These are phyloP conservation scores for Cercophora newfieldiana DNA, from an alignment of 495 filamentous ascomycete genomes.

Conservation along the genomic window DNA sequence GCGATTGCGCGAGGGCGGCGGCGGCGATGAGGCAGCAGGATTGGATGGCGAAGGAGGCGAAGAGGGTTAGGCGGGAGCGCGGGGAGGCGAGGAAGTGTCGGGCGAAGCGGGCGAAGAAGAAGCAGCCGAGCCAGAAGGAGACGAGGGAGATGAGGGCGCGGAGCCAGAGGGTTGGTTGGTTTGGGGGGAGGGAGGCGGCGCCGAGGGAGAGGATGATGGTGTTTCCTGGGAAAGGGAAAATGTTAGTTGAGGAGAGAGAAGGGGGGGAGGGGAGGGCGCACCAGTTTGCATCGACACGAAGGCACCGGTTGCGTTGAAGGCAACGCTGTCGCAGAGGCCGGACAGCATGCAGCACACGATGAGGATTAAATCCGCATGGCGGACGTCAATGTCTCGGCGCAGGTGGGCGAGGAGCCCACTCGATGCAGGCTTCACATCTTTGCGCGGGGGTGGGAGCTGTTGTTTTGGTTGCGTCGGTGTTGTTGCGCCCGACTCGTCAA, in stretches of 20 bases:
- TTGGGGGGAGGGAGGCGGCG: constrained; percentile 51
- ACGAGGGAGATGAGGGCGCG: constrained; percentile 61
- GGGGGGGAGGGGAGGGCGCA: constrained; percentile 12
- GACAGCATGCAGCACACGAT: constrained; percentile 58
- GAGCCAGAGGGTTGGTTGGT: constrained; percentile 61
- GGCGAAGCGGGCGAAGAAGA: constrained; percentile 36
- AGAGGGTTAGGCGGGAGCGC: constrained; percentile 50
- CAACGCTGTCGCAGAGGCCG: constrained; percentile 60
- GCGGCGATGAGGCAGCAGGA: constrained; percentile 54
- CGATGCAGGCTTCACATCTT: neutral
- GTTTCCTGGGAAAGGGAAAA: constrained; percentile 47
- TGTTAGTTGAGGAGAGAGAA: neutral
- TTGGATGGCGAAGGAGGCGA: constrained; percentile 58
- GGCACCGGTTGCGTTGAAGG: constrained; percentile 62
- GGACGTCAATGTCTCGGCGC: constrained; percentile 39
- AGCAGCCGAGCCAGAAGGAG: constrained; percentile 57
- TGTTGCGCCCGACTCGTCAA: neutral
- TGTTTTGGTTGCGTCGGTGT: neutral
- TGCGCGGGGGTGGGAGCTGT: neutral
- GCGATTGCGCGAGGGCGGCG: constrained; percentile 51
- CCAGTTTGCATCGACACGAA: constrained; percentile 66
- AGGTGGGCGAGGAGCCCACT: constrained; percentile 13
- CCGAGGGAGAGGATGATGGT: constrained; percentile 68
- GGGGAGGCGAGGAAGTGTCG: constrained; percentile 22
- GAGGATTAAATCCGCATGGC: constrained; percentile 54